phyloP scores from a whole-genome alignment of 1,284 basidiomycete species.

The Stygiomarasmius scandens region DNA sequence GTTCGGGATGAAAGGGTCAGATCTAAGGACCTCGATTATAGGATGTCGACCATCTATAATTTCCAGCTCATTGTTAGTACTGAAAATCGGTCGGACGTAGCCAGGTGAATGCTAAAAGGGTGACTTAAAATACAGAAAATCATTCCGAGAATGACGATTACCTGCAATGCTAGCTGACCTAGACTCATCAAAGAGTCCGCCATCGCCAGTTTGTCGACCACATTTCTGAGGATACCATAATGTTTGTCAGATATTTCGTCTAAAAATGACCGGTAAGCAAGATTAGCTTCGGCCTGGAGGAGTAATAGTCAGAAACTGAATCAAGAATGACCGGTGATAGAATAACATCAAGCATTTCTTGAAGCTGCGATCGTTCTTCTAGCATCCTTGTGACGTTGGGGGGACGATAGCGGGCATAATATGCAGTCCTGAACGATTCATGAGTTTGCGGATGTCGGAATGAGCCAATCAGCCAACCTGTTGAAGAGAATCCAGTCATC shows the following conservation, averaged over 20 bases:
- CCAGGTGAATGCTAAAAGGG: constrained; percentile 33
- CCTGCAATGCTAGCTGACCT: constrained; percentile 69
- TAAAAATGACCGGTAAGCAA: constrained; percentile 73
- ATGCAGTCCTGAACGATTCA: constrained; percentile 66
- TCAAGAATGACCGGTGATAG: neutral
- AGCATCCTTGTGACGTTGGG: constrained; percentile 71
- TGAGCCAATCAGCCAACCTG: constrained; percentile 63
- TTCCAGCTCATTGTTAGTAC: constrained; percentile 60
- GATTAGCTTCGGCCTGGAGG: constrained; percentile 58
- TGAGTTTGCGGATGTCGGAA: constrained; percentile 8
- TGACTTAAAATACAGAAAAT: neutral
- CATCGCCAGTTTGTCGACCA: constrained; percentile 77
- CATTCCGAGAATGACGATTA: constrained; percentile 22
- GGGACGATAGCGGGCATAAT: constrained; percentile 79
- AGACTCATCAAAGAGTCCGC: constrained; percentile 81
- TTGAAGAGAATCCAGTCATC: constrained; percentile 81
- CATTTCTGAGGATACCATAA: constrained; percentile 73
- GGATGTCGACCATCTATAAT: constrained; percentile 79
- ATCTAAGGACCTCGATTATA: constrained; percentile 77
- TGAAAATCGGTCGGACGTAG: constrained; percentile 72
- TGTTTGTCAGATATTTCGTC: constrained; percentile 65
- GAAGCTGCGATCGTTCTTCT: constrained; percentile 75
- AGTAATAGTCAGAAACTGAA: no score
- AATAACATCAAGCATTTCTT: constrained; percentile 69
- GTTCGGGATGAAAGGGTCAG: constrained; percentile 84